Evolutionary conservation across 2,329 filamentous ascomycete genomes (phyloP).

Genomic region (Xylariaceae sp.): DNA sequence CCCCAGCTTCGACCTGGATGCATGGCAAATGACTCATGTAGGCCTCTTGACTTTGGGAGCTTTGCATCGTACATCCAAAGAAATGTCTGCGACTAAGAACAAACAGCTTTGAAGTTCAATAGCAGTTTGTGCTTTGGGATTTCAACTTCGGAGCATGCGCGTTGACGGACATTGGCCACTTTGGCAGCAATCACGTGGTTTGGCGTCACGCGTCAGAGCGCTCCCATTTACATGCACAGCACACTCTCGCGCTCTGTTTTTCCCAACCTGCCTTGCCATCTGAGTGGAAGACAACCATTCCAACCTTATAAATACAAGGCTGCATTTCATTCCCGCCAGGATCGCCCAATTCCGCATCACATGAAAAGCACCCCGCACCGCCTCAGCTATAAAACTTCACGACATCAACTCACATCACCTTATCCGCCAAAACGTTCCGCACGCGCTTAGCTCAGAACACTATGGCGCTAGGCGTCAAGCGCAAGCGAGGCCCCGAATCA

Average conservation of each 20-base stretch:
- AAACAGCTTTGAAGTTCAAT: not conserved
- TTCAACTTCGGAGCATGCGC: too few species aligned
- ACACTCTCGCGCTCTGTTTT: constrained; percentile 11
- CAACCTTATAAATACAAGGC: not conserved
- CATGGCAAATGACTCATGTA: too few species aligned
- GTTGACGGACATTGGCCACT: constrained; percentile 12
- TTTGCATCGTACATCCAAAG: not conserved
- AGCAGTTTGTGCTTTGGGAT: too few species aligned
- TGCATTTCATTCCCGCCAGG: not conserved
- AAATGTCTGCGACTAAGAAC: not conserved
- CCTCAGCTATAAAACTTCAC: too few species aligned
- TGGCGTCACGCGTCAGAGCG: constrained; percentile 19
- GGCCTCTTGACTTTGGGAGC: not conserved
- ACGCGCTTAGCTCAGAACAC: not conserved
- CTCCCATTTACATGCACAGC: constrained; percentile 1
- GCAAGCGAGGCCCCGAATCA: constrained; percentile 21
- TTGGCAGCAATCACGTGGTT: constrained; percentile 20
- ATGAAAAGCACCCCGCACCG: too few species aligned
- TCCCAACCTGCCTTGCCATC: not conserved
- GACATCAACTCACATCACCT: too few species aligned
- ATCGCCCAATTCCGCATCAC: too few species aligned
- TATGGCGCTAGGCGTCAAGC: constrained; percentile 26
- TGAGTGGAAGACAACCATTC: constrained; percentile 3
- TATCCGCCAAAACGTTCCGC: too few species aligned
- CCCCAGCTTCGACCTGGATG: too few species aligned